Base-by-base conservation (phyloP, 768 basidiomycete genomes). In the Mycena vitilis region DNA sequence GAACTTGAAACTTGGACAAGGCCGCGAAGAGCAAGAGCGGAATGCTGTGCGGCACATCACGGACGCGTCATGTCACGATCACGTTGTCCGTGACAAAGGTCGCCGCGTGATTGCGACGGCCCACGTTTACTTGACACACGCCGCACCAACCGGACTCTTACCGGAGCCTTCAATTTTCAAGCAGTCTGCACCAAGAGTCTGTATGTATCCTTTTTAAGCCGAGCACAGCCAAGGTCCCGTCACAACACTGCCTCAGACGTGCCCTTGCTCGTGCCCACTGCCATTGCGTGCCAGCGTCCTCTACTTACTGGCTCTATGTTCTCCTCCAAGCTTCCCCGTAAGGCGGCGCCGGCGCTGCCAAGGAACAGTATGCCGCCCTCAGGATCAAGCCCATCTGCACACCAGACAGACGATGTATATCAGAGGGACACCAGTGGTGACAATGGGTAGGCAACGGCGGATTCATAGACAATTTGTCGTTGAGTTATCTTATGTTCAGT, bases 261-360 rank as follows among this genome's bases (percentile, higher is more conserved):
- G 30, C 30, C 3, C 30, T 30, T 3, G 30, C 5, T 30, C 3
- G n/a, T n/a, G n/a, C n/a, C n/a, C n/a, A n/a, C n/a, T n/a, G n/a
- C n/a, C 30, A 30, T 30, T 30, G 30, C n/a, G 30, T 5, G 5
- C 30, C 30, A 30, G 30, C 30, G 30, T n/a, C 44, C 30, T 34
- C 57, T 58, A 34, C 12, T 36, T 51, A 13, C 38, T 22, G 13
- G 23, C 20, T 52, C 58, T 15, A 61, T 66, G 65, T 66, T 66
- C 65, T 66, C 59, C 25, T 37, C 16, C 23, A 61, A 37, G 23
- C 59, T 44, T 49, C 65, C 65, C 42, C 58, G 65, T 3, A 61
- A 22, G 20, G 11, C 22, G 36, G 18, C 1, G 7, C 11, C 51
- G 15, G 11, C 37, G 36, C 16, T 4, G 7, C 11, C 51, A 15